Conservation (phyloP, 495 filamentous ascomycete genomes). For the Xanthoparmelia taractica region DNA sequence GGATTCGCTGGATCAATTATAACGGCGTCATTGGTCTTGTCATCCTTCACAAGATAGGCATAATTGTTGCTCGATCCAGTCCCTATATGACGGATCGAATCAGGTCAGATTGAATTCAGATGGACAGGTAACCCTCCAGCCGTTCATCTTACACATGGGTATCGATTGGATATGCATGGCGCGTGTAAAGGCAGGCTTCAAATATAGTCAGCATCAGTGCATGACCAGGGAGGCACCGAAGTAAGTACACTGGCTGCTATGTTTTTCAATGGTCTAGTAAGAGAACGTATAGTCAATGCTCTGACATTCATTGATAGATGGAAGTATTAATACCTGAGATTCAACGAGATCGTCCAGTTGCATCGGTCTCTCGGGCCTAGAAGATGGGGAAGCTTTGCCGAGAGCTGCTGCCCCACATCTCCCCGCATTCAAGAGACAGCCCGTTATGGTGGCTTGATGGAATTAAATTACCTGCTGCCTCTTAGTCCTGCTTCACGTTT, state of each 20-base stretch:
- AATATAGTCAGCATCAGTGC: neutral
- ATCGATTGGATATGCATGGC: slow-evolving; percentile 95
- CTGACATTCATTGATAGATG: slow-evolving; percentile 15
- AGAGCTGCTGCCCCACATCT: neutral
- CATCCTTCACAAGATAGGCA: slow-evolving; percentile 89
- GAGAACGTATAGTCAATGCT: slow-evolving; percentile 4
- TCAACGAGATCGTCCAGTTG: neutral
- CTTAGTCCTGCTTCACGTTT: neutral
- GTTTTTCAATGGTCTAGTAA: slow-evolving; percentile 6
- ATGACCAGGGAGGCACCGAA: neutral
- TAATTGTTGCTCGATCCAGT: slow-evolving; percentile 88
- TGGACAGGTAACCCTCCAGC: slow-evolving; percentile 7
- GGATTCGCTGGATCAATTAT: slow-evolving; percentile 94
- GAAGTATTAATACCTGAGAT: neutral
- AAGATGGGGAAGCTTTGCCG: slow-evolving; percentile 3
- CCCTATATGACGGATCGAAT: slow-evolving; percentile 49
- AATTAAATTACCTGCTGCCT: neutral
- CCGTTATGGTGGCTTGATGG: slow-evolving; percentile 11
- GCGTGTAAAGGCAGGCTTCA: slow-evolving; percentile 28
- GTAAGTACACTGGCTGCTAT: slow-evolving; percentile 18
- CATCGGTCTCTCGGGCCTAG: neutral
- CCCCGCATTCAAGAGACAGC: slow-evolving; percentile 5
- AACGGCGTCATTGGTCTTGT: slow-evolving; percentile 85
- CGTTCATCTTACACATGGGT: slow-evolving; percentile 79
- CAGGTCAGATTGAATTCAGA: slow-evolving; percentile 4